Base-by-base conservation (phyloP, 202 grass and related monocot species). In the Schoenoplectus triqueter region DNA sequence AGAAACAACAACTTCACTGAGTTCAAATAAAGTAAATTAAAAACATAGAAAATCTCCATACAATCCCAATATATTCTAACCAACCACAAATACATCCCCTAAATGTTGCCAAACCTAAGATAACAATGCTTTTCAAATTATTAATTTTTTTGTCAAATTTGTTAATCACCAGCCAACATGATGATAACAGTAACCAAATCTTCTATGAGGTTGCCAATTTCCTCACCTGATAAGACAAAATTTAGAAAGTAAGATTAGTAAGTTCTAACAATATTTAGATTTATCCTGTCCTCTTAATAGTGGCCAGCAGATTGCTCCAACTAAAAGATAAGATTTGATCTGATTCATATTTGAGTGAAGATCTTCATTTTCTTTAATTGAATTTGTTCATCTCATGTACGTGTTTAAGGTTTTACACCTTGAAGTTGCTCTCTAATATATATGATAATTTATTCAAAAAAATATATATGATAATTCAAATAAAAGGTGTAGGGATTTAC, bases 141-240 rank as follows among this genome's bases (percentile, higher is more conserved):
- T 14, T 59, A n/a, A 11, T 59, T 59, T 14, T 59, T 11, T n/a
- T 11, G 52, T 31, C 52, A 49, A 49, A 10, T 11, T 54, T 54
- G 60, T n/a, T 31, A 31, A 31, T 31, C n/a, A 63, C 60, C 56
- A 59, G 56, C 15, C 56, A 19, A 62, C 17, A 10, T 40, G 22
- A 66, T 66, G 18, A 40, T 1, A 66, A 2, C 9, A 10, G 39
- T 9, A 40, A 66, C 9, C 57, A 17, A 17, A 61, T 61, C 4
- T 18, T 66, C 9, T 11, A 40, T 10, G 22, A 39, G 6, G 59
- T 62, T 62, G 59, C 59, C 19, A 66, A 11, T 39, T 39, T 21
- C 64, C 9, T 40, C 22, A 66, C 64, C 64, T 66, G 21, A 66
- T 9, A 66, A 66, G 8, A 66, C 64, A 66, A 66, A 62, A 62